These are phyloP conservation scores for Gonium pectorale DNA, from an alignment of 139 green algal genomes.

Conservation along the genomic window DNA sequence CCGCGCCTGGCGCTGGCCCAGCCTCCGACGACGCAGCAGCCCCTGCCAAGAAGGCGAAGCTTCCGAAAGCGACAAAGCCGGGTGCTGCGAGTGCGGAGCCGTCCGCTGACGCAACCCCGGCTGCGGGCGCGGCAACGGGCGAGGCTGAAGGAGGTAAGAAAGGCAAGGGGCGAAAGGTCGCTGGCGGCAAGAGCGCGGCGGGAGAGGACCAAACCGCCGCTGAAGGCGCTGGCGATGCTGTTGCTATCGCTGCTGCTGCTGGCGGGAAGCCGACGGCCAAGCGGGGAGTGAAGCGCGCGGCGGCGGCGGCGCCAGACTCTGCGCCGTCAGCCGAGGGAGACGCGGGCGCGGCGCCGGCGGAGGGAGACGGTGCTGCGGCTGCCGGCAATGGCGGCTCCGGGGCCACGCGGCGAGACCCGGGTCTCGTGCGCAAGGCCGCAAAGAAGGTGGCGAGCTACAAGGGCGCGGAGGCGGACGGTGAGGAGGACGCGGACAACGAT, in stretches of 20 bases:
- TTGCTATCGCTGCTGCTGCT: background rate
- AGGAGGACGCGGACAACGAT: background rate
- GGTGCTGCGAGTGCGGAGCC: no score
- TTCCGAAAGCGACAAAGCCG: background rate
- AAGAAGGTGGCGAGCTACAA: conserved; percentile 21
- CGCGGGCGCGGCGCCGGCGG: background rate
- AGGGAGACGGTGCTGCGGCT: background rate
- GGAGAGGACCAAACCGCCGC: background rate
- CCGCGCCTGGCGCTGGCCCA: background rate
- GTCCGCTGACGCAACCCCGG: no score
- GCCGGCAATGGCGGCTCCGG: no score
- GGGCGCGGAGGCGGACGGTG: background rate
- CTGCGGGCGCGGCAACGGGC: background rate
- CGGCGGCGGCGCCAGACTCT: background rate
- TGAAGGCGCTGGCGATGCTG: background rate
- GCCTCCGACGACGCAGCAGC: background rate
- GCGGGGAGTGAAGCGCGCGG: background rate
- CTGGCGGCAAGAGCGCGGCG: background rate
- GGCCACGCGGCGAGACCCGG: background rate
- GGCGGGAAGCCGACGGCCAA: background rate
- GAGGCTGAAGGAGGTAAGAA: background rate
- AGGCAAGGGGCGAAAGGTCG: no score
- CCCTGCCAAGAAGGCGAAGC: background rate
- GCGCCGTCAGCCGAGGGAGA: background rate
- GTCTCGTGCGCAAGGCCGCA: background rate